Conservation (phyloP, 1,284 basidiomycete species). For the Somion occarium region DNA sequence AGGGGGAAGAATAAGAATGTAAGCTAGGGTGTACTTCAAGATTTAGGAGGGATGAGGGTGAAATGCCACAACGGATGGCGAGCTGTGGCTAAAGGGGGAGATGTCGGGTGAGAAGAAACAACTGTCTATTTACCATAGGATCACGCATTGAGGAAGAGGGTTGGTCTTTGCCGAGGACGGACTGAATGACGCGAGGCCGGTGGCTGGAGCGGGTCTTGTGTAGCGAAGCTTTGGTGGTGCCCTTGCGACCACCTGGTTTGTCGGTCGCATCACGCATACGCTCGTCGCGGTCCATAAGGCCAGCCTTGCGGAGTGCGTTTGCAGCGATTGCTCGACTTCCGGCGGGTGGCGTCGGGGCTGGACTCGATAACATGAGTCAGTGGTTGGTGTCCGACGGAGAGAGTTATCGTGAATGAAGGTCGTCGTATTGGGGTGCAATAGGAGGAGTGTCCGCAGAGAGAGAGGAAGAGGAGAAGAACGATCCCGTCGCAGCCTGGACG, state of each 20-base stretch:
- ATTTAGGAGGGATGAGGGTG: slow-evolving; percentile 24
- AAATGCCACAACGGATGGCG: slow-evolving; percentile 17
- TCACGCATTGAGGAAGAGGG: slow-evolving; percentile 37
- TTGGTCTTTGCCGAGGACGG: slow-evolving; percentile 44
- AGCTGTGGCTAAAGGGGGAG: slow-evolving; percentile 26
- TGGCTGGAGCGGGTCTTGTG: slow-evolving; percentile 57
- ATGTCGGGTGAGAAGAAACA: slow-evolving; percentile 24
- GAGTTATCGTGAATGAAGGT: slow-evolving; percentile 12
- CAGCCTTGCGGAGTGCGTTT: slow-evolving; percentile 59
- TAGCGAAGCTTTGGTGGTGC: slow-evolving; percentile 39
- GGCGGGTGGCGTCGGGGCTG: slow-evolving; percentile 31
- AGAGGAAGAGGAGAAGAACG: slow-evolving; percentile 2
- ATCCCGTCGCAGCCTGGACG: no score
- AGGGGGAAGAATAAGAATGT: slow-evolving; percentile 30
- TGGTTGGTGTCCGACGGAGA: slow-evolving; percentile 3
- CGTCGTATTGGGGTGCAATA: slow-evolving; percentile 3
- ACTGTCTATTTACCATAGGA: slow-evolving; percentile 61
- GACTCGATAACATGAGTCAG: slow-evolving; percentile 45
- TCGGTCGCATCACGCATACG: slow-evolving; percentile 66
- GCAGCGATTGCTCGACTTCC: slow-evolving; percentile 52
- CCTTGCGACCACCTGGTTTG: slow-evolving; percentile 66
- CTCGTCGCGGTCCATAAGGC: slow-evolving; percentile 68
- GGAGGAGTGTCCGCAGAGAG: neutral
- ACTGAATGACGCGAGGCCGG: slow-evolving; percentile 53
- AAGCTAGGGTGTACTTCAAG: slow-evolving; percentile 33